These are phyloP conservation scores for Lepraria neglecta DNA, from an alignment of 495 filamentous ascomycete species.

Conservation along the genomic window DNA sequence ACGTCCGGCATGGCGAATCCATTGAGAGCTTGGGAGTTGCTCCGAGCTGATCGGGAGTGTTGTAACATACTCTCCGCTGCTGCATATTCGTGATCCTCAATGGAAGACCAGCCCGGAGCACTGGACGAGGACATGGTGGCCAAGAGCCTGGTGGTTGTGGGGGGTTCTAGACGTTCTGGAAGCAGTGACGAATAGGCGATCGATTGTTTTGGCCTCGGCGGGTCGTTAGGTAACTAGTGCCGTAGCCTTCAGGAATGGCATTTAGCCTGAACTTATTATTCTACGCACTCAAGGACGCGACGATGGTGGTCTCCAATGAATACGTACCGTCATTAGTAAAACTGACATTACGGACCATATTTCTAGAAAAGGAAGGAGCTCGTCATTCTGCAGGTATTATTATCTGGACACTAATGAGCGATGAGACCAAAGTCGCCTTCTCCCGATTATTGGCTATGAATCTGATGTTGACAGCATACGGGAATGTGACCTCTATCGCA, in stretches of 20 bases:
- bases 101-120: conserved; percentile 15
- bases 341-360: neutral
- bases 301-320: neutral
- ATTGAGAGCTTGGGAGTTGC: conserved; percentile 22
- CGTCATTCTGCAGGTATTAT: neutral
- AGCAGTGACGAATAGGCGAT: conserved; percentile 1
- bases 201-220: neutral
- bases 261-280: neutral
- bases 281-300: neutral
- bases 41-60: conserved; percentile 24
- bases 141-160: neutral
- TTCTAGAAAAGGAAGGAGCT: neutral
- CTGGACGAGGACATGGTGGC: conserved; percentile 13
- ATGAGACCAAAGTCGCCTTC: neutral
- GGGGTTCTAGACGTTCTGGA: neutral
- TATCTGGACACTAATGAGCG: neutral
- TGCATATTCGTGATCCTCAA: conserved; percentile 25
- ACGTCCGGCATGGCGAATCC: conserved; percentile 14
- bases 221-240: neutral
- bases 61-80: conserved; percentile 30
- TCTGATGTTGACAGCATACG: neutral
- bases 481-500: too few relatives aligned
- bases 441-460: neutral
- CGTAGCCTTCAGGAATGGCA: conserved; percentile 1
- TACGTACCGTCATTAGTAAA: neutral